Evolutionary conservation across 345 rosid species (phyloP).

Genomic region (Arabidopsis suecica): DNA sequence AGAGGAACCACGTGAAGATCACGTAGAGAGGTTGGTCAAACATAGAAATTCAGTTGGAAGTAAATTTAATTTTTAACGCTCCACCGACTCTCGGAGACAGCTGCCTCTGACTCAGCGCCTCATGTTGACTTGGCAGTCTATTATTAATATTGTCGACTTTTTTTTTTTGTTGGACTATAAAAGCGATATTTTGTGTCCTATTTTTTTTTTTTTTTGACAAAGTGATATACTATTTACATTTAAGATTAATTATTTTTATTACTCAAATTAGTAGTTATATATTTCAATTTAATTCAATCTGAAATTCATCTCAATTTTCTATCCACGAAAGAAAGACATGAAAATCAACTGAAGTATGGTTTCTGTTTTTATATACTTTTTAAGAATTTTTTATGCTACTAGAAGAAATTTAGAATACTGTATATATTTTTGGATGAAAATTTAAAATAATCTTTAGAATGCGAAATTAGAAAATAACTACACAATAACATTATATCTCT

Average conservation of each 20-base stretch:
- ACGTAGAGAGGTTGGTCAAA: slow-evolving; percentile 27
- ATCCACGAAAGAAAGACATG: neutral
- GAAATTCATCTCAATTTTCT: neutral
- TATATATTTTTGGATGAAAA: neutral
- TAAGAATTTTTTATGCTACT: no score
- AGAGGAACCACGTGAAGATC: slow-evolving; percentile 25
- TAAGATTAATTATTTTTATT: neutral
- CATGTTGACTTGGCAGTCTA: slow-evolving; percentile 33
- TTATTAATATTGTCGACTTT: neutral
- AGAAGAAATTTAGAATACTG: neutral
- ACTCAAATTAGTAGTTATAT: neutral
- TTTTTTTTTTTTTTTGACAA: neutral
- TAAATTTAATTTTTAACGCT: slow-evolving; percentile 9
- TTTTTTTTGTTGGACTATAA: neutral
- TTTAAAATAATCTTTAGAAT: neutral
- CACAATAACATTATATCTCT: neutral
- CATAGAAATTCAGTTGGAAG: slow-evolving; percentile 19
- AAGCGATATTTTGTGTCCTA: neutral
- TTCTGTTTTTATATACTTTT: neutral
- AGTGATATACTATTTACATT: neutral
- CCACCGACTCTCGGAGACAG: slow-evolving; percentile 41
- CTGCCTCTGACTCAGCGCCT: slow-evolving; percentile 35
- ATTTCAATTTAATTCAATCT: neutral
- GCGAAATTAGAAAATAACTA: neutral
- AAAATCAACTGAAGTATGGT: neutral